Base-by-base conservation (phyloP, 1,284 basidiomycete genomes). In the Trametes sp. region DNA sequence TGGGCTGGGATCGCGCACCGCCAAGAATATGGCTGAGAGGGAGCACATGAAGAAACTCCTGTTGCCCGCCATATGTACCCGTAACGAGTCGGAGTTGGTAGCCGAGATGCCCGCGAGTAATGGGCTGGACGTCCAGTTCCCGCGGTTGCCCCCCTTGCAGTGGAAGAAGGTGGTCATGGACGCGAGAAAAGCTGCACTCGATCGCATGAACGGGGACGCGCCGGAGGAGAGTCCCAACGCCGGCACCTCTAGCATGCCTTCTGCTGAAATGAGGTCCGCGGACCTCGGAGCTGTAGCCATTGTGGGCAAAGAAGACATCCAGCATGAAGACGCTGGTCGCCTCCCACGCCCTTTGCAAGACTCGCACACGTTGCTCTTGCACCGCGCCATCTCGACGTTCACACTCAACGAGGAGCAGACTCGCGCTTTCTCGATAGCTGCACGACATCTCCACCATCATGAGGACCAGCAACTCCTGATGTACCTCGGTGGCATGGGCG, bases 401-500 rank as follows among this genome's bases (percentile, higher is more conserved):
- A 24, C 19, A 2, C 13, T 38, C 5, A 52, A 38, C 11, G 23
- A 19, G 2, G 48, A 50, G n/a, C 48, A 50, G n/a, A 29, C 11
- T n/a, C 48, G 48, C 7, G 48, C 48, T 14, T 50, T 50, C 21
- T 11, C 48, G 19, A 50, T 50, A 2, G 29, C 31, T 4, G 48
- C 48, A 10, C 13, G 28, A 19, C 48, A 50, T 26, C 23, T 56
- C 4, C 45, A 48, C 21, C 44, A 56, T 21, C 54, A 48, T 26
- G 54, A 48, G 2, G 48, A 19, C 5, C 62, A 71, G 4, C 75
- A 42, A 11, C 35, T 56, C 2, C 28, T 8, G 19, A 56, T 56
- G 54, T 48, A 56, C 23, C 42, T 58, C 2, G 76, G 73, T 10
- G 78, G 78, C 0, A 78, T 78, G 74, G 78, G 63, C 3, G 78